Evolutionary conservation across 768 basidiomycete genomes (phyloP), one percentile per base, ranked within the genome.

Genomic region (Cystofilobasidium capitatum): DNA sequence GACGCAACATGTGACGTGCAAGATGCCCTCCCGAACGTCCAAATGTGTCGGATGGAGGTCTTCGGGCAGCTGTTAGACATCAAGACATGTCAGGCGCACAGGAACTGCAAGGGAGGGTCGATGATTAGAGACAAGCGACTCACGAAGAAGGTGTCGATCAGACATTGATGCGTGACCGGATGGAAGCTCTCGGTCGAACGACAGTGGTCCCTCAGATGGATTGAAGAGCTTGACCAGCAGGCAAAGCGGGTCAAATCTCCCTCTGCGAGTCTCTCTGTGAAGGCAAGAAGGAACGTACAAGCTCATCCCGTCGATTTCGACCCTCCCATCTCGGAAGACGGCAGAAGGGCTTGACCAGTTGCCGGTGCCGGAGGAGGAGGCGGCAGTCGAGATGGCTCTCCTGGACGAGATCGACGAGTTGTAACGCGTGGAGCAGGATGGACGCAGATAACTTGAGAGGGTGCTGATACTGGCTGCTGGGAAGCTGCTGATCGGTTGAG

Each of bases 131-230:
- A 8, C 24, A 22, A 16, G 20, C 36, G 36, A 55, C 81, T 35
- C 71, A 88, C 93, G 70, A 88, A 85, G 71, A 87, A 90, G 1
- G 92, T 91, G 73, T 88, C 86, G 61, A 91, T 79, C 13, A 97
- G 77, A n/a, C 93, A 82, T 76, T 97, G 94, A 74, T 90, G 93
- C 22, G 93, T 97, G 69, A 85, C 75, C 0, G 86, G 79, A 76
- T 97, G 93, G 74, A 89, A 93, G 76, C 91, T 94, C 59, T 83
- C 79, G 7, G 86, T 79, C 75, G 91, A 96, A 39, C 91, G 82
- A 75, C 94, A 98, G 71, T 97, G 93, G 74, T 97, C 94, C 51
- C 90, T 81, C 29, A 97, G 79, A 88, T 91, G 96, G 45, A 91
- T 83, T 73, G 91, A 85, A 75, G 94, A 90, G 74, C 93, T 97